Percentiles rank a stretch among this genome's conserved stretches.
Conservation (phyloP, 768 basidiomycete genomes). For the Coprinopsis marcescibilis region DNA sequence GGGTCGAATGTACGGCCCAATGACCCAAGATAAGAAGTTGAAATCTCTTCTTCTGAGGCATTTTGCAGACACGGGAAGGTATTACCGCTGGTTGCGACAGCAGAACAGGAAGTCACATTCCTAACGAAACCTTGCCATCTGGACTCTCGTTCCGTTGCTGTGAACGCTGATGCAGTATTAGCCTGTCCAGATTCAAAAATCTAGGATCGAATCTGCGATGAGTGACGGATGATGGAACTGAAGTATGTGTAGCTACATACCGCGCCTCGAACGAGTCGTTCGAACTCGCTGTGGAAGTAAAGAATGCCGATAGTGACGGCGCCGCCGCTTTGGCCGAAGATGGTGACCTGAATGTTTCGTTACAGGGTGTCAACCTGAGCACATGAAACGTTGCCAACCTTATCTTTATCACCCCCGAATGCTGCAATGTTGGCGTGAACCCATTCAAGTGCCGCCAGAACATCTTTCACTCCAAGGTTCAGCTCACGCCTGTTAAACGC, state of each 20-base stretch:
- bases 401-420: constrained; percentile 50
- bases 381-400: no score
- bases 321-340: constrained; percentile 54
- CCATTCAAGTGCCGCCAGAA: constrained; percentile 42
- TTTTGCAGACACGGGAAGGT: constrained; percentile 31
- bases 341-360: constrained; percentile 45
- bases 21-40: constrained; percentile 14
- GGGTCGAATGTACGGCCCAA: constrained; percentile 4
- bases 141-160: constrained; percentile 23
- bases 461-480: constrained; percentile 45
- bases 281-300: constrained; percentile 28
- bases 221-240: not conserved
- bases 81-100: constrained; percentile 18
- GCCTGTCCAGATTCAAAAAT: not conserved
- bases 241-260: constrained; percentile 8
- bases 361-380: no score
- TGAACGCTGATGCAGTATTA: not conserved
- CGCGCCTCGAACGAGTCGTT: constrained; percentile 30
- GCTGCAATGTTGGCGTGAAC: constrained; percentile 51
- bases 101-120: constrained; percentile 28
- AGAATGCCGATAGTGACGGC: constrained; percentile 38
- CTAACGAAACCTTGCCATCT: constrained; percentile 36
- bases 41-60: constrained; percentile 20
- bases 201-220: not conserved
- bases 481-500: constrained; percentile 32